Evolutionary conservation across 2,329 filamentous ascomycete species (phyloP), one percentile per base, ranked within the genome.

Genomic region (Domatiomyces catenatus): DNA sequence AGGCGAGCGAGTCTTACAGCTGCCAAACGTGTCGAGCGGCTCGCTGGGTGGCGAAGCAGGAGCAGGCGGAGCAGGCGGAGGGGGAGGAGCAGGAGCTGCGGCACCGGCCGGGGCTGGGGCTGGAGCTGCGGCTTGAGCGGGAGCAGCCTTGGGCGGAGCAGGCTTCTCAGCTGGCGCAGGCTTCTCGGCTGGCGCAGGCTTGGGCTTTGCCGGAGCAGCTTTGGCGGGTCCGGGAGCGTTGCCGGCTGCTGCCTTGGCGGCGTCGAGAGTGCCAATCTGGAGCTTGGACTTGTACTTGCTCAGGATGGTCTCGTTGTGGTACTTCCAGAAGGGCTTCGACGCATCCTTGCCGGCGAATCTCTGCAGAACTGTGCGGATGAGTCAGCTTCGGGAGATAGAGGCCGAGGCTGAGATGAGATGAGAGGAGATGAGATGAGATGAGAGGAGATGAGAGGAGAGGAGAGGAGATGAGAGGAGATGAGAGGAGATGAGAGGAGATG

Each of bases 11-110:
- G 32, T 39, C 32, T 39, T 39, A 39, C 32, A 28, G 42, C 48
- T 51, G 53, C 92, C 92, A 64, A 80, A 96, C 0, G 84, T 76
- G 62, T 96, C 90, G 49, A 94, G 74, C 2, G 88, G 75, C 67
- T 89, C 86, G 8, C n/a, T 32, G 26, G 20, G 17, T 1, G 18
- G 43, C 6, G 20, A 20, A 32, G 10, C 8, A 8, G 45, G 22
- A 4, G 20, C 19, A 2, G 28, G 19, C 10, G 44, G 24, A 22
- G 24, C 44, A 5, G 44, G 17, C 2, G 17, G 17, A 22, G 44
- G 3, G 15, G 17, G 17, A 22, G 44, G n/a, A 46, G 28, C 45
- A 5, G 45, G 45, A n/a, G 17, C 45, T 2, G 45, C 8, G 5
- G 52, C 53, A 42, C 42, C 42, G 44, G 48, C 24, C 39, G 68